phyloP scores from a whole-genome alignment of 2,329 filamentous ascomycete species.

The Beauveria pseudobassiana region DNA sequence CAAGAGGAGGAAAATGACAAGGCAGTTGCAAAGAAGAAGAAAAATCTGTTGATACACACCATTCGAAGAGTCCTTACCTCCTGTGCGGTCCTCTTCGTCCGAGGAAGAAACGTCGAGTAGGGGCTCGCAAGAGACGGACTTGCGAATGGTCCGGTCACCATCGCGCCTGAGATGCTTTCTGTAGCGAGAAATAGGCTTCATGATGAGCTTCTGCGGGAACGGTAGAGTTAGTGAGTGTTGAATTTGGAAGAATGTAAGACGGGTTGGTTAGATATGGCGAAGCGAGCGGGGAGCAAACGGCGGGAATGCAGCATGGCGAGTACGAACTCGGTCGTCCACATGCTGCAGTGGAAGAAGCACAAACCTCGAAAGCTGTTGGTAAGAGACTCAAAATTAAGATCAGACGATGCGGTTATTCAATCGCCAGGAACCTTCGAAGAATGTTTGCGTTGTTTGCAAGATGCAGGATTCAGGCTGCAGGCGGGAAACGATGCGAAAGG shows the following conservation, averaged over 20 bases:
- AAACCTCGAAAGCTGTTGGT: not conserved
- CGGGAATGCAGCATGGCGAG: not conserved
- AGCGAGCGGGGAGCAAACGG: not conserved
- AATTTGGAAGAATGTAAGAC: not conserved
- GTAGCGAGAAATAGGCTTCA: slow-evolving; percentile 1
- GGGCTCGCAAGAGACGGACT: slow-evolving; percentile 12
- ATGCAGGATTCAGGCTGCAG: not conserved
- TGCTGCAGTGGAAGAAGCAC: not conserved
- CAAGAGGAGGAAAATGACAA: not conserved
- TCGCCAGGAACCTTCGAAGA: not conserved
- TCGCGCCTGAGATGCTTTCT: not conserved
- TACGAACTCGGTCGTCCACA: not conserved
- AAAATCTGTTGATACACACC: not conserved
- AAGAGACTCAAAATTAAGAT: not conserved
- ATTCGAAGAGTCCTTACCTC: slow-evolving; percentile 9
- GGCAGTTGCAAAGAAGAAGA: not conserved
- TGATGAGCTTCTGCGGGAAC: not conserved
- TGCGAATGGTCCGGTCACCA: slow-evolving; percentile 11
- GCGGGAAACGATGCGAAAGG: not conserved
- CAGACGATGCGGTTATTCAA: not conserved
- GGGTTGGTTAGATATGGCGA: not conserved
- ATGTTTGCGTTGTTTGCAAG: slow-evolving; percentile 9
- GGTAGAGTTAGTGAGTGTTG: not conserved
- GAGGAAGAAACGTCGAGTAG: slow-evolving; percentile 11
- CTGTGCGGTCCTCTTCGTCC: slow-evolving; percentile 12